Evolutionary conservation across 805 yeast species (phyloP).

Genomic region (Spathaspora hagerdaliae): DNA sequence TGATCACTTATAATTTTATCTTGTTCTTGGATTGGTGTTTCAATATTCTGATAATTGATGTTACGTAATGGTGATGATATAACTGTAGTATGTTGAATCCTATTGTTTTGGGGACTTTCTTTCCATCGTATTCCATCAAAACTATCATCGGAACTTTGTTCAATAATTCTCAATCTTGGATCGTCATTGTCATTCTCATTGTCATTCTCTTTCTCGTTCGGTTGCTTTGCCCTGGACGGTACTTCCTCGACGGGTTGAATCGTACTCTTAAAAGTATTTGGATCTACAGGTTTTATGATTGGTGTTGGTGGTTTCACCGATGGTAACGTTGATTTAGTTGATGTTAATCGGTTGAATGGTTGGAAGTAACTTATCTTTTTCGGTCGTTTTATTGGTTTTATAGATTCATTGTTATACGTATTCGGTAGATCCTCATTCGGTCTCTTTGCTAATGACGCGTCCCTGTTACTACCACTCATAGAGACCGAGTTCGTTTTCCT

Average conservation of each 20-base stretch:
- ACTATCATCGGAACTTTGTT: constrained; percentile 38
- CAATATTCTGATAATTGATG: constrained; percentile 10
- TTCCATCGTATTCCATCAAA: constrained; percentile 45
- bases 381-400: constrained; percentile 5
- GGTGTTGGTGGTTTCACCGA: background rate
- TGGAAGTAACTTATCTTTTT: constrained; percentile 29
- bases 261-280: constrained; percentile 1
- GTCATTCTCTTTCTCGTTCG: background rate
- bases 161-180: constrained; percentile 16
- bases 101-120: constrained; percentile 30
- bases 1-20: constrained; percentile 16
- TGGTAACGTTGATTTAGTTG: background rate
- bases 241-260: constrained; percentile 3
- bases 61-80: constrained; percentile 42
- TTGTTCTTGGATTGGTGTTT: background rate
- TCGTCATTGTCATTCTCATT: constrained; percentile 10
- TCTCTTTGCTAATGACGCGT: background rate
- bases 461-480: background rate
- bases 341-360: constrained; percentile 28
- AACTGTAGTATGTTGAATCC: constrained; percentile 8
- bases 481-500: no score
- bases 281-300: constrained; percentile 1
- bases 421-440: background rate
- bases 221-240: background rate
- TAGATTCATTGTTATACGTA: background rate